These are phyloP conservation scores for Monotropa hypopitys DNA, from an alignment of 179 eudicot species.

Conservation along the genomic window DNA sequence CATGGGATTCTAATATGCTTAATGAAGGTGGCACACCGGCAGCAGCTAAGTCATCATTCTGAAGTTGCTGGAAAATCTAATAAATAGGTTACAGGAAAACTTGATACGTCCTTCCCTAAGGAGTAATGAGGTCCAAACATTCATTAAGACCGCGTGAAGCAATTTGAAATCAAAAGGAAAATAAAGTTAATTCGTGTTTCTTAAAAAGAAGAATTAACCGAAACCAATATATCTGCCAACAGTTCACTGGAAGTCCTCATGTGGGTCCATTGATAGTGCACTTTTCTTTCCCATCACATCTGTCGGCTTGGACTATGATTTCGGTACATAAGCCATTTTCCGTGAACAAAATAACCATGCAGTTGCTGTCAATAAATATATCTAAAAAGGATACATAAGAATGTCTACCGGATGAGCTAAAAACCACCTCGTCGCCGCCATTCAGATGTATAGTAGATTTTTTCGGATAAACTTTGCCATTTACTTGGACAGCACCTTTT, in stretches of 20 bases:
- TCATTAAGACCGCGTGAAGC: background rate
- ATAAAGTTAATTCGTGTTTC: background rate
- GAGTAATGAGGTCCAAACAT: background rate
- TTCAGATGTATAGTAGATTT: conserved; percentile 36
- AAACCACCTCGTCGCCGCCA: conserved; percentile 77
- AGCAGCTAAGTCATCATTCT: conserved; percentile 34
- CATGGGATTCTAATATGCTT: conserved; percentile 57
- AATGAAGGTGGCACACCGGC: conserved; percentile 38
- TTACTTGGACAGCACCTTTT: conserved; percentile 58
- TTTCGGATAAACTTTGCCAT: conserved; percentile 43
- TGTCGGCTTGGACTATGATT: background rate
- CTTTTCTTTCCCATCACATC: background rate
- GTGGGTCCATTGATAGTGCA: background rate
- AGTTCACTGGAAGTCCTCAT: background rate
- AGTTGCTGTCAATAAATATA: background rate
- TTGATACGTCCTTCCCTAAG: background rate
- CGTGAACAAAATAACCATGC: background rate
- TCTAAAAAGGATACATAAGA: conserved; percentile 71
- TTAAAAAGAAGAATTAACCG: background rate
- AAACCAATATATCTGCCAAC: background rate
- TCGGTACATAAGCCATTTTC: background rate
- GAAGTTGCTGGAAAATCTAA: conserved; percentile 70
- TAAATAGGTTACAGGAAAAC: conserved; percentile 31
- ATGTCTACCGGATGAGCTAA: conserved; percentile 48
- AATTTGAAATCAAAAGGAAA: background rate